Evolutionary conservation across 2,329 filamentous ascomycete species (phyloP).

Genomic region (Emmonsia crescens): DNA sequence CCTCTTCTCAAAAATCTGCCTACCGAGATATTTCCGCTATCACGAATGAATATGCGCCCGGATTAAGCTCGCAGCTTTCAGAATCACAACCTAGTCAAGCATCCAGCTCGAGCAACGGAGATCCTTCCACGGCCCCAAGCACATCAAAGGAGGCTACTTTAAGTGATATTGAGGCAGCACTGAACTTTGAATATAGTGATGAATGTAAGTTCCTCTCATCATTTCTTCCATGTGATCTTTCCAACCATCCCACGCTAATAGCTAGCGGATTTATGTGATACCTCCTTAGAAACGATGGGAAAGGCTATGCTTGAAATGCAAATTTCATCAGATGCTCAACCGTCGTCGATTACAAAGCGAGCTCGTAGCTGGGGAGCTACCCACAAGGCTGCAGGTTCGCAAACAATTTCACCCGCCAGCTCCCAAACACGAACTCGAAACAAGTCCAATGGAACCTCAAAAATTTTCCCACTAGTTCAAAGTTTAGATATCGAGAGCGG

Average conservation of each 20-base stretch:
- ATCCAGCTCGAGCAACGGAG: not conserved
- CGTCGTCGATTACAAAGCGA: not conserved
- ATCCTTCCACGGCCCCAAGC: not conserved
- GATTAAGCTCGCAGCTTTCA: not conserved
- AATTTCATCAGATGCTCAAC: not conserved
- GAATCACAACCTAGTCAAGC: not conserved
- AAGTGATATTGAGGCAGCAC: conserved; percentile 9
- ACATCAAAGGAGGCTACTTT: not conserved
- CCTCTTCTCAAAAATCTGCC: not conserved
- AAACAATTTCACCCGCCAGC: not conserved
- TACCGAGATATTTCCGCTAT: not conserved
- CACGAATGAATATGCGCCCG: not conserved
- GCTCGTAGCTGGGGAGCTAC: not conserved
- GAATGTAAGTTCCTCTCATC: conserved; percentile 8
- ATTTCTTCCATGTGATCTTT: not conserved
- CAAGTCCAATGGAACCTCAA: not conserved
- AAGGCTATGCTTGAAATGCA: not conserved
- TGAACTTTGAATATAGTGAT: conserved; percentile 3
- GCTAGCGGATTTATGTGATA: not conserved
- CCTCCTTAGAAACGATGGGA: not conserved
- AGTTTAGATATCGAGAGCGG: not conserved
- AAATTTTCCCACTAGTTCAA: not conserved
- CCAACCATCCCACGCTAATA: not conserved
- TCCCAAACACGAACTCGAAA: not conserved
- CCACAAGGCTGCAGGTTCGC: not conserved